These are phyloP conservation scores for Thelonectria olida DNA, from an alignment of 2,329 filamentous ascomycete genomes.

Conservation along the genomic window DNA sequence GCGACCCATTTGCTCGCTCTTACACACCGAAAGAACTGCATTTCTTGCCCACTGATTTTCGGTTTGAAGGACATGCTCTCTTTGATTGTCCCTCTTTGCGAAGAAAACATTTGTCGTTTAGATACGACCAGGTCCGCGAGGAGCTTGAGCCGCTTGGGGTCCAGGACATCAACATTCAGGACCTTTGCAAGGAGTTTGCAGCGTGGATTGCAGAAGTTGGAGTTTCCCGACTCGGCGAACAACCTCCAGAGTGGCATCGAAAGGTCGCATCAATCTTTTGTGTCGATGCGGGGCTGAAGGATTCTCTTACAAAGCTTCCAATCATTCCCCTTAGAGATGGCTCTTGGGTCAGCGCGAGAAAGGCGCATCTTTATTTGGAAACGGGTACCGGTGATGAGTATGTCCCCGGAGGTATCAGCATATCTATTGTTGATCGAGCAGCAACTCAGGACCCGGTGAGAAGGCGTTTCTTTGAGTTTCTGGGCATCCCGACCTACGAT, in stretches of 20 bases:
- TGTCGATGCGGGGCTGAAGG: neutral
- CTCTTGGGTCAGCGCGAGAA: slow-evolving; percentile 5
- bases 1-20: neutral
- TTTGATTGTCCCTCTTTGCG: neutral
- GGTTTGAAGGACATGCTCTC: neutral
- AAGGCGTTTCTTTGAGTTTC: slow-evolving; percentile 3
- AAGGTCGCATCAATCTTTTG: neutral
- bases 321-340: slow-evolving; percentile 15
- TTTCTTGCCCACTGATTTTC: neutral
- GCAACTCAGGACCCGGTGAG: neutral
- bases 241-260: slow-evolving; percentile 1
- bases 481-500: slow-evolving; percentile 1
- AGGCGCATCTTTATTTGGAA: neutral
- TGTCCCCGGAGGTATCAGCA: slow-evolving; percentile 1
- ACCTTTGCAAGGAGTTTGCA: neutral
- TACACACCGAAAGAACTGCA: neutral
- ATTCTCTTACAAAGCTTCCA: neutral
- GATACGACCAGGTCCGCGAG: neutral
- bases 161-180: neutral
- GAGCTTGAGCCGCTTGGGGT: neutral
- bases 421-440: neutral
- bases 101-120: neutral
- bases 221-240: neutral
- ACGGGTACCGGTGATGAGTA: neutral
- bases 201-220: neutral